phyloP scores from a whole-genome alignment of 768 basidiomycete genomes.

The Lenzites betulinus region DNA sequence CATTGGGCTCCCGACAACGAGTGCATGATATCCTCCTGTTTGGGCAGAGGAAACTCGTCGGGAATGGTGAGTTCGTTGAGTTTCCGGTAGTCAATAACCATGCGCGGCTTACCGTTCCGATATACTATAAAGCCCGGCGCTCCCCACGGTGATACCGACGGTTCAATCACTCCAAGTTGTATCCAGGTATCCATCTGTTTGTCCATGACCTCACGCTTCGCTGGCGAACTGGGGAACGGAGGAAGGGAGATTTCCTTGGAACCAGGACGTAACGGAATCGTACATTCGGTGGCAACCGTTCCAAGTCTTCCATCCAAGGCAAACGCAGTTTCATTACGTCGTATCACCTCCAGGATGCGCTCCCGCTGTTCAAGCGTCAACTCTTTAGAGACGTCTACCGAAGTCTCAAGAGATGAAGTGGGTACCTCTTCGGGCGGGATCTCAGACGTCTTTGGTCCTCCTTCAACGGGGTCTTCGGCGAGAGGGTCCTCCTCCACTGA shows the following conservation, averaged over 20 bases:
- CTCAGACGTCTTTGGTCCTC: slow-evolving; percentile 36
- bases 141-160: slow-evolving; percentile 41
- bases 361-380: neutral
- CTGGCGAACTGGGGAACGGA: slow-evolving; percentile 26
- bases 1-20: slow-evolving; percentile 30
- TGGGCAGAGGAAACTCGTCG: slow-evolving; percentile 24
- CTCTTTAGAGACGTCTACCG: neutral
- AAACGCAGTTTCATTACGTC: slow-evolving; percentile 21
- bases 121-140: slow-evolving; percentile 38
- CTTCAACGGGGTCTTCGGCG: slow-evolving; percentile 27
- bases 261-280: slow-evolving; percentile 21
- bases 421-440: slow-evolving; percentile 25
- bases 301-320: slow-evolving; percentile 29
- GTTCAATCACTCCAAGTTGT: slow-evolving; percentile 41
- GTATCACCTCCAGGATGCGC: neutral
- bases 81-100: slow-evolving; percentile 39
- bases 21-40: slow-evolving; percentile 26
- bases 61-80: slow-evolving; percentile 31
- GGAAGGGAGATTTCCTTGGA: slow-evolving; percentile 21
- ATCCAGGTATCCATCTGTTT: slow-evolving; percentile 28
- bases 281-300: slow-evolving; percentile 15
- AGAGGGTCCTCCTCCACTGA: neutral
- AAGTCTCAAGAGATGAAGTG: no score
- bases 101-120: slow-evolving; percentile 38
- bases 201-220: slow-evolving; percentile 14